Base-by-base conservation (phyloP, 176 grass and related monocot genomes). In the Coix lacrymajobi region DNA sequence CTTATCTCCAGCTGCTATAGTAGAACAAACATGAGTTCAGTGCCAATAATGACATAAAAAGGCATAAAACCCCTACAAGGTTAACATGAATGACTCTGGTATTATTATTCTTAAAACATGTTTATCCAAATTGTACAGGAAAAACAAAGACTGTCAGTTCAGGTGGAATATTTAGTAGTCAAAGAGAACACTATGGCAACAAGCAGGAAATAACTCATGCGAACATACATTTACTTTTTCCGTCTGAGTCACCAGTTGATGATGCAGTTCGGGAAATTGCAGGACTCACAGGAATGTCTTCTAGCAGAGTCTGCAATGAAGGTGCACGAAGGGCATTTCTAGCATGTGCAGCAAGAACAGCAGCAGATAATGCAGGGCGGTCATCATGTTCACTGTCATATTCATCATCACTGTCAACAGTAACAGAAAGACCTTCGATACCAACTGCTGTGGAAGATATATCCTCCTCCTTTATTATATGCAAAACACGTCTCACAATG, bases 401-500 rank as follows among this genome's bases (percentile, higher is more conserved):
- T 78, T 91, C 92, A 84, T 92, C 87, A 24, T 97, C 94, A 10
- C 92, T 97, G 37, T 84, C 88, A 74, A 84, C 83, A 31, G 92
- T 73, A 25, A 94, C 70, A 26, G 82, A 88, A 64, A 94, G 78
- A 51, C 90, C 95, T 80, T 94, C 92, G 62, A 94, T 87, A n/a
- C 86, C 81, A 62, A 91, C 79, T 73, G 88, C 65, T 48, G 90
- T 87, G 24, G 88, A 91, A 70, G 94, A 90, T 44, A 94, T 71
- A 81, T 97, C 92, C 84, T 97, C 92, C 77, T 97, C 95, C 81
- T 93, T 90, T 76, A 97, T 97, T 71, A 97, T 92, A 85, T 97
- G 95, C 73, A 97, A 72, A 70, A 94, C 86, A 69, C 95, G 90
- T 81, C 95, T 97, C 40, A 97, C 92, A 85, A 94, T 97, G 90